These are phyloP conservation scores for Neolentinus lepideus DNA, from an alignment of 1,284 basidiomycete species.

Conservation along the genomic window DNA sequence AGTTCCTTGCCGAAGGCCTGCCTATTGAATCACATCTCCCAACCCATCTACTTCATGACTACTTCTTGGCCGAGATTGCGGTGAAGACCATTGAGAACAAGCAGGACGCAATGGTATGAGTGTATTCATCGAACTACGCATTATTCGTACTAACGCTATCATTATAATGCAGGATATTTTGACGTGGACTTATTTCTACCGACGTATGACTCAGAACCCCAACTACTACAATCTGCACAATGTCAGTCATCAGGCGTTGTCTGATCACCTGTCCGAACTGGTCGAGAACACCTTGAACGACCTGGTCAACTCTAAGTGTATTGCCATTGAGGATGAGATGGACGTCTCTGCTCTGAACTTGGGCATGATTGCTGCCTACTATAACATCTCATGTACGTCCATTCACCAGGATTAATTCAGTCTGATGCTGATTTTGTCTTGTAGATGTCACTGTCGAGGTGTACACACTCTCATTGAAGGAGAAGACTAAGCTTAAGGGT, in stretches of 20 bases:
- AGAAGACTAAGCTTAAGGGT: constrained; percentile 96
- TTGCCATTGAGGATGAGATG: constrained; percentile 92
- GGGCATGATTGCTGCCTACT: constrained; percentile 95
- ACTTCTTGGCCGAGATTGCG: constrained; percentile 97
- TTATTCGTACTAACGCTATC: background rate
- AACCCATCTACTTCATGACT: constrained; percentile 86
- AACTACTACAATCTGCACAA: constrained; percentile 96
- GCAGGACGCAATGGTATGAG: constrained; percentile 88
- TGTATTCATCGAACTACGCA: constrained; percentile 13
- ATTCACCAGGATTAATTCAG: background rate
- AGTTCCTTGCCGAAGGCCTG: constrained; percentile 95
- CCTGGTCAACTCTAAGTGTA: constrained; percentile 92
- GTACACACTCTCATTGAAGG: constrained; percentile 93
- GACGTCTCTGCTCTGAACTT: constrained; percentile 87
- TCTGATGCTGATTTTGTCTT: background rate
- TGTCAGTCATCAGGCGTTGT: constrained; percentile 88
- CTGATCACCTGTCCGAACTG: constrained; percentile 92
- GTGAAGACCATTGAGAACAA: constrained; percentile 99
- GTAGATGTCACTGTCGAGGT: constrained; percentile 93
- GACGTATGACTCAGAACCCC: constrained; percentile 92
- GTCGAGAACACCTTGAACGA: constrained; percentile 92
- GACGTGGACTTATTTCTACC: constrained; percentile 96
- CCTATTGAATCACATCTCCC: constrained; percentile 94
- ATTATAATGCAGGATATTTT: constrained; percentile 63
- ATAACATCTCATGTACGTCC: constrained; percentile 77